Evolutionary conservation across 2,329 filamentous ascomycete genomes (phyloP), one percentile per base, ranked within the genome.

Genomic region (Metarhizium rileyi): DNA sequence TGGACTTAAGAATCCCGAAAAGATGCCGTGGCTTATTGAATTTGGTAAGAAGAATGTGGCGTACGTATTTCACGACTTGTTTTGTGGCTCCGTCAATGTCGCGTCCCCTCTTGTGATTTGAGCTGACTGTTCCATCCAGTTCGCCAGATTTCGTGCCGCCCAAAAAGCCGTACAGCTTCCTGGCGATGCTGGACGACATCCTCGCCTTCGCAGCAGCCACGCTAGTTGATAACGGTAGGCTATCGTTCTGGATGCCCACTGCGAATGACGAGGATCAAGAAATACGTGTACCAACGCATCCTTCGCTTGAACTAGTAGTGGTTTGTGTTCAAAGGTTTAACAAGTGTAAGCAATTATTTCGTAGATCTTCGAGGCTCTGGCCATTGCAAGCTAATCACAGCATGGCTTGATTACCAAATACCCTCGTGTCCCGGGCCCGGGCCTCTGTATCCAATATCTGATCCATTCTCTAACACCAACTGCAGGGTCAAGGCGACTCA

Each of bases 221-320:
- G 1, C 74, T 98, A 1, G 87, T 95, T 7, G 83, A 88, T 47
- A 70, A 81, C 54, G 93, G 89, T 0, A 76, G 93, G 26, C 66
- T 98, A 9, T 87, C 86, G 7, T 94, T 98, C 73, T 98, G 93
- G 93, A 95, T 97, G 87, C 93, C 93, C 0, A 95, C 90, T 0
- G 84, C 89, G 26, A 90, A 88, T 61, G 79, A 89, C 57, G 79
- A 89, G 58, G 78, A 88, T 44, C 78, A 84, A 51, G 86, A 91
- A 61, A 80, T 95, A 22, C 74, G 80, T 0, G 77, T 91, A 14
- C 91, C 91, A 0, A 76, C 74, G 20, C 89, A 97, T 63, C 85
- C 86, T 0, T 80, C 78, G 50, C 70, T 98, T 14, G 78, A 86
- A 59, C 70, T 91, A 23, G 76, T 90, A 20, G 82, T 78, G 41